These are phyloP conservation scores for Tuber microsphaerosporum DNA, from an alignment of 495 filamentous ascomycete genomes.

Conservation along the genomic window DNA sequence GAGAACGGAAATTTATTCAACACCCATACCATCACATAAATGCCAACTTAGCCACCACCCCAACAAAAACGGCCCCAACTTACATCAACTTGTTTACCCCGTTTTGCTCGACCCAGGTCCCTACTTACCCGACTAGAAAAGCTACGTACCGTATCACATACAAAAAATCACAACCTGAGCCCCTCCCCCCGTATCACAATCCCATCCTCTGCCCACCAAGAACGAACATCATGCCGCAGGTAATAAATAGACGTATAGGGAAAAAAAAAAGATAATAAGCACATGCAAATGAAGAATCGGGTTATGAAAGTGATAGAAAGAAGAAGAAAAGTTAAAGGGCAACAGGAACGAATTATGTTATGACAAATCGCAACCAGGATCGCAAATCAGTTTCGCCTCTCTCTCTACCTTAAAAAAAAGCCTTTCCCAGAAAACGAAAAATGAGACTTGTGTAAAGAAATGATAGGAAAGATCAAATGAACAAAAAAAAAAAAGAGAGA, in stretches of 20 bases:
- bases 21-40: conserved; percentile 43
- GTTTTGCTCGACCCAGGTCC: conserved; percentile 45
- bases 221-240: conserved; percentile 51
- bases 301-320: conserved; percentile 45
- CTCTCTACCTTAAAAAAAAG: conserved; percentile 38
- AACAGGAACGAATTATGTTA: conserved; percentile 26
- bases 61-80: conserved; percentile 71
- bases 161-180: neutral
- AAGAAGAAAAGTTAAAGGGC: conserved; percentile 25
- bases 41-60: conserved; percentile 84
- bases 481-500: conserved; percentile 11
- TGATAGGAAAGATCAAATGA: conserved; percentile 29
- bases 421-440: conserved; percentile 30
- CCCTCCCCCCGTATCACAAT: neutral
- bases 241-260: conserved; percentile 34
- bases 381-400: conserved; percentile 38
- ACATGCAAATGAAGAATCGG: conserved; percentile 47
- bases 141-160: conserved; percentile 39
- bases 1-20: neutral
- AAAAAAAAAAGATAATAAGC: conserved; percentile 45
- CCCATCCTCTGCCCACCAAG: conserved; percentile 46
- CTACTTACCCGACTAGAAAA: conserved; percentile 74
- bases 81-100: conserved; percentile 49
- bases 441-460: conserved; percentile 29
- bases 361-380: conserved; percentile 37